Conservation (phyloP, 2,329 filamentous ascomycete genomes). For the Nigrospora sphaerica region DNA sequence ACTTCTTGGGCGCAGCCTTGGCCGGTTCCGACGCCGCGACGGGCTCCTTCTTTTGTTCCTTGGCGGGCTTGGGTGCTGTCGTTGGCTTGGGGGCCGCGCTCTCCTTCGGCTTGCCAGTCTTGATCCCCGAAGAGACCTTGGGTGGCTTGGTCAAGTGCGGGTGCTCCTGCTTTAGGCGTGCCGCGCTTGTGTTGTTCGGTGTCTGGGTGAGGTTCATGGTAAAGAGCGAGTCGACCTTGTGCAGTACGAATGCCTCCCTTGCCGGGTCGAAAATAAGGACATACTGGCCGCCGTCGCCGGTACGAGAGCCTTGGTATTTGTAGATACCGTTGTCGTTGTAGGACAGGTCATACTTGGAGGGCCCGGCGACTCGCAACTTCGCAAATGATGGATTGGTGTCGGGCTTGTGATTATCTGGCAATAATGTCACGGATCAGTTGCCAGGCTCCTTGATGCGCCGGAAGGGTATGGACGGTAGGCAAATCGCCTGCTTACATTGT, state of each 20-base stretch:
- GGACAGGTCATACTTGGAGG: slow-evolving; percentile 45
- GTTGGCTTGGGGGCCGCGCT: slow-evolving; percentile 11
- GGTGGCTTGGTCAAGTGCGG: slow-evolving; percentile 48
- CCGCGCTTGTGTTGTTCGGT: slow-evolving; percentile 56
- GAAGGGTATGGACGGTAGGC: not conserved
- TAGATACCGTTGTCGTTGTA: slow-evolving; percentile 51
- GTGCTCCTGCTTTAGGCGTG: slow-evolving; percentile 59
- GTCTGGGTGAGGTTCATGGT: slow-evolving; percentile 77
- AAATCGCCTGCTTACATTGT: slow-evolving; percentile 38
- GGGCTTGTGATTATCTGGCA: slow-evolving; percentile 56
- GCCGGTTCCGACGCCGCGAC: slow-evolving; percentile 7
- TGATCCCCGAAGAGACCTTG: slow-evolving; percentile 2
- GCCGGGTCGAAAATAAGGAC: slow-evolving; percentile 70
- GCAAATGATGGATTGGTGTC: slow-evolving; percentile 40
- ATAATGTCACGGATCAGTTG: slow-evolving; percentile 1
- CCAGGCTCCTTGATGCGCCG: not conserved
- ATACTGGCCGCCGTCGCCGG: slow-evolving; percentile 49
- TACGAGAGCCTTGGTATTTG: slow-evolving; percentile 52
- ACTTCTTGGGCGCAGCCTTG: slow-evolving; percentile 20
- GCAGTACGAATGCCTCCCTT: slow-evolving; percentile 71
- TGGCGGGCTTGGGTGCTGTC: not conserved
- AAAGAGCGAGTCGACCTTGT: slow-evolving; percentile 74
- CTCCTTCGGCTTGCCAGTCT: slow-evolving; percentile 9
- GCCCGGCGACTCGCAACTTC: slow-evolving; percentile 42
- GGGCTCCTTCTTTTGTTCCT: slow-evolving; percentile 10